Conservation (phyloP, 352 stramenopile species). For the Elongisporangium anandrum region DNA sequence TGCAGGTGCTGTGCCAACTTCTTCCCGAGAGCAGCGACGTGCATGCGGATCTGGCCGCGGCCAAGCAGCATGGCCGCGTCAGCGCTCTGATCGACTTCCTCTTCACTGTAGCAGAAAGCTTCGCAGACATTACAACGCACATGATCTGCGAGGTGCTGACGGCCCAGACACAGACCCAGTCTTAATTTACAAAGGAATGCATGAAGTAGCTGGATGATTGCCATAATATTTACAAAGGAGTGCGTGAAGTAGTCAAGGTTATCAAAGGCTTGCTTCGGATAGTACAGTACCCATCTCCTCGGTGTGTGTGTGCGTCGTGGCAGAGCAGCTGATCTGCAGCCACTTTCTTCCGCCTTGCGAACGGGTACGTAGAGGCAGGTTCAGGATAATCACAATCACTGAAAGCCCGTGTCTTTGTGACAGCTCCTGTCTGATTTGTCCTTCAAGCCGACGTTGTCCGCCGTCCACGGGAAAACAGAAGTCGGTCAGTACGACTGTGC, state of each 20-base stretch:
- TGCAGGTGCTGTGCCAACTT: not conserved
- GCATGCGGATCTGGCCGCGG: not conserved
- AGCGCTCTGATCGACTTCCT: not conserved
- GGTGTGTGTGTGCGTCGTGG: not conserved
- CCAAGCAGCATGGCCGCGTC: not conserved
- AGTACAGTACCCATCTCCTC: not conserved
- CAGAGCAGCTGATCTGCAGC: not conserved
- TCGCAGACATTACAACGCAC: not conserved
- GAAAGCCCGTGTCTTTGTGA: not conserved
- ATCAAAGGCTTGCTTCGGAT: not conserved
- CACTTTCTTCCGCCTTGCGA: not conserved
- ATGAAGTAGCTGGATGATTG: too few species aligned
- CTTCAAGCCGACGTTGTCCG: not conserved
- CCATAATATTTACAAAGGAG: not conserved
- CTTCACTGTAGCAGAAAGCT: not conserved
- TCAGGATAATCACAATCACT: not conserved
- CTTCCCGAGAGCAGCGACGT: not conserved
- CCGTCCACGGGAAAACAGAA: not conserved
- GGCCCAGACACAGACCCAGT: not conserved
- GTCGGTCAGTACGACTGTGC: not conserved
- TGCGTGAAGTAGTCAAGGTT: not conserved
- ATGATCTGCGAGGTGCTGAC: not conserved
- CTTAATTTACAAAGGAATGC: not conserved
- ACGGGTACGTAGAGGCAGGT: not conserved
- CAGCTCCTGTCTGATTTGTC: not conserved